phyloP scores from a whole-genome alignment of 352 stramenopile genomes.

The Vaucheria bursata region DNA sequence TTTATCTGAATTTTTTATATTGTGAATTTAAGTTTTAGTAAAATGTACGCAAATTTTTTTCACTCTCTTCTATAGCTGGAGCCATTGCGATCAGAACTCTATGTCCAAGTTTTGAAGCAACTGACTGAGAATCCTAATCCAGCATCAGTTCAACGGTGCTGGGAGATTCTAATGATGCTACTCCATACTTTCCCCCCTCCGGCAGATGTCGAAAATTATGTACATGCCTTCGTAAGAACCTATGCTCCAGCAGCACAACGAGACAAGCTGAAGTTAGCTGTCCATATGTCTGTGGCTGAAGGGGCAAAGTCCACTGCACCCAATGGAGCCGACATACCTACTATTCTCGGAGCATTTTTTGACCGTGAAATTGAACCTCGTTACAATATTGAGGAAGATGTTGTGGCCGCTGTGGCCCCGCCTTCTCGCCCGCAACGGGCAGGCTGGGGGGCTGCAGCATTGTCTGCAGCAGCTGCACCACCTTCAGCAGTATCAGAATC shows the following conservation, averaged over 20 bases:
- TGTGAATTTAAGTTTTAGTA: too few species aligned
- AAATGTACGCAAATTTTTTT: too few species aligned
- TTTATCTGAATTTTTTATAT: neutral
- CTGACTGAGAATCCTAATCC: conserved; percentile 53
- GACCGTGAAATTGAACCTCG: conserved; percentile 27
- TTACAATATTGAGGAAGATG: conserved; percentile 45
- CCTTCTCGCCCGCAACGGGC: neutral
- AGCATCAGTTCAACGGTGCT: conserved; percentile 48
- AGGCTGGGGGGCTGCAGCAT: conserved; percentile 27
- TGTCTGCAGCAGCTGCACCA: conserved; percentile 20
- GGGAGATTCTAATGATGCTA: conserved; percentile 54
- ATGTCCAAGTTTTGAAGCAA: conserved; percentile 61
- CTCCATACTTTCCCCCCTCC: conserved; percentile 54
- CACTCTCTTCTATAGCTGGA: conserved; percentile 1
- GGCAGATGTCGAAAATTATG: conserved; percentile 53
- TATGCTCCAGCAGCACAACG: conserved; percentile 35
- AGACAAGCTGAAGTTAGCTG: conserved; percentile 45
- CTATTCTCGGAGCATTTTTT: conserved; percentile 30
- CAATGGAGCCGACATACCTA: conserved; percentile 22
- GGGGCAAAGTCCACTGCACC: conserved; percentile 21
- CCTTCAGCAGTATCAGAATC: neutral
- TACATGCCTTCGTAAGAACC: conserved; percentile 52
- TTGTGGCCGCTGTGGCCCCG: conserved; percentile 24
- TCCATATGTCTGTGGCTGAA: conserved; percentile 42
- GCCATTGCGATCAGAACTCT: conserved; percentile 53